Evolutionary conservation across 306 rosid genomes (phyloP).

Genomic region (Citrullus mucosospermus): DNA sequence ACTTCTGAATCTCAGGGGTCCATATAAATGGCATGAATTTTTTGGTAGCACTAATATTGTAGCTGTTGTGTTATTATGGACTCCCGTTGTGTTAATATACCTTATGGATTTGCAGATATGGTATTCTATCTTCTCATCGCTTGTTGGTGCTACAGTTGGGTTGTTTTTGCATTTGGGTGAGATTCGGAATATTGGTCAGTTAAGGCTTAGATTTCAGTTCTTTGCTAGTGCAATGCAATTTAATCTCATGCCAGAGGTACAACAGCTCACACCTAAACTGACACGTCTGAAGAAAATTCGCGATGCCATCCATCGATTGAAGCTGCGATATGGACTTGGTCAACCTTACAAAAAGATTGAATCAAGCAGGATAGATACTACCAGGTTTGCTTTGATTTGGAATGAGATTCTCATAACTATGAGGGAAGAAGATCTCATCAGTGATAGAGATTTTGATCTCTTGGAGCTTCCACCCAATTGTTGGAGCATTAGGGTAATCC

Average conservation of each 20-base stretch:
- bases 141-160: slow-evolving; percentile 50
- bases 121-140: slow-evolving; percentile 69
- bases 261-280: slow-evolving; percentile 16
- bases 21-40: slow-evolving; percentile 67
- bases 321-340: slow-evolving; percentile 79
- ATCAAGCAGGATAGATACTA: slow-evolving; percentile 68
- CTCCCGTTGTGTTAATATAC: slow-evolving; percentile 68
- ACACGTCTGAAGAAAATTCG: slow-evolving; percentile 60
- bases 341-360: slow-evolving; percentile 55
- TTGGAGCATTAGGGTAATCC: slow-evolving; percentile 79
- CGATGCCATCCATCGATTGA: slow-evolving; percentile 63
- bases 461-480: slow-evolving; percentile 70
- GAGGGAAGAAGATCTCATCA: slow-evolving; percentile 93
- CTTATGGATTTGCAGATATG: slow-evolving; percentile 95
- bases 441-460: slow-evolving; percentile 65
- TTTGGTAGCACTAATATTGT: slow-evolving; percentile 49
- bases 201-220: slow-evolving; percentile 87
- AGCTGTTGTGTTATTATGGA: slow-evolving; percentile 60
- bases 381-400: slow-evolving; percentile 91
- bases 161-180: slow-evolving; percentile 90
- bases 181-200: slow-evolving; percentile 63
- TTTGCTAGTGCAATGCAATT: slow-evolving; percentile 85
- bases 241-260: slow-evolving; percentile 73
- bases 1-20: slow-evolving; percentile 27
- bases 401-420: slow-evolving; percentile 74